A percentile compares a stretch with the other conserved stretches of the same genome.
Conservation (phyloP, 2,329 filamentous ascomycete genomes). For the Calonectria pauciramosa region DNA sequence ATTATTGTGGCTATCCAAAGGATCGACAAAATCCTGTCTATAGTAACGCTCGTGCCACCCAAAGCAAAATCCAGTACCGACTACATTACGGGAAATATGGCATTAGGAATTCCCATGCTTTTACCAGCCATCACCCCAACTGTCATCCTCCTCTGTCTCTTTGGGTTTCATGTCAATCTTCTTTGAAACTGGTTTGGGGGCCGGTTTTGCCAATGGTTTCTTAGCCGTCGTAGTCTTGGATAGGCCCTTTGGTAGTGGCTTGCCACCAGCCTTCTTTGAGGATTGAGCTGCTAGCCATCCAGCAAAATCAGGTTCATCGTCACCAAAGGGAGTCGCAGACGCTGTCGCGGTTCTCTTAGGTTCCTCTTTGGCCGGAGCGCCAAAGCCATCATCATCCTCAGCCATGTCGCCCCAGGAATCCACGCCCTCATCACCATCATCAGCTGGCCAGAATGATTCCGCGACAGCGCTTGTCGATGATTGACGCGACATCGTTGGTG, state of each 20-base stretch:
- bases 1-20: conserved; percentile 17
- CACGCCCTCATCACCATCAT: conserved; percentile 72
- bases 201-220: conserved; percentile 59
- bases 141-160: conserved; percentile 68
- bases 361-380: conserved; percentile 48
- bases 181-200: conserved; percentile 66
- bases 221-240: conserved; percentile 68
- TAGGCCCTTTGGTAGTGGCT: conserved; percentile 86
- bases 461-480: conserved; percentile 62
- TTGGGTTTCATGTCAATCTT: conserved; percentile 80
- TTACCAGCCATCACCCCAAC: conserved; percentile 77
- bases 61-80: conserved; percentile 29
- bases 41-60: conserved; percentile 24
- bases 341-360: conserved; percentile 50
- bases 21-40: conserved; percentile 19
- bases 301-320: conserved; percentile 94
- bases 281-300: conserved; percentile 93
- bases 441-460: conserved; percentile 67
- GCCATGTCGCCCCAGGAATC: conserved; percentile 84
- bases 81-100: conserved; percentile 19
- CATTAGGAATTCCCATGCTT: background rate
- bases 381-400: conserved; percentile 65
- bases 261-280: conserved; percentile 75
- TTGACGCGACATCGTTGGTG: conserved; percentile 60
- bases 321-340: conserved; percentile 74